Base-by-base conservation (phyloP, 331 rosid species). In the Malus hybrid region DNA sequence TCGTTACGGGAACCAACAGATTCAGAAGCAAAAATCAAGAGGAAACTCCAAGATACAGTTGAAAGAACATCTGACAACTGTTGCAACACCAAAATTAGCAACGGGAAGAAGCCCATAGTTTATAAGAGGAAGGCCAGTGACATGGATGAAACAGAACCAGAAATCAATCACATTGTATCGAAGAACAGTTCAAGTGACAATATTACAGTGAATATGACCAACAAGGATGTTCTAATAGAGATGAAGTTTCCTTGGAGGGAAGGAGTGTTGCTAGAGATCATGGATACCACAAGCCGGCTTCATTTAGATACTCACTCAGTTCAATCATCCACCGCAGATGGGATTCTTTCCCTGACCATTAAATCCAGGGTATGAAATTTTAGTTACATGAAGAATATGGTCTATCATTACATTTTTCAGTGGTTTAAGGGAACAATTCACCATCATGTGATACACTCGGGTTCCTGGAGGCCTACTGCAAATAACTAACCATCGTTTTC, bases 91-190 rank as follows among this genome's bases (percentile, higher is more conserved):
- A 92, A 79, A 82, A 44, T 50, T 28, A 80, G 44, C 57, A 85
- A 78, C 32, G 80, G 76, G 73, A 90, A 81, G 83, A 88, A 86
- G 85, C 66, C 88, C 46, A 15, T 80, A 34, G 46, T 62, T n/a
- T 85, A 85, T 80, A 92, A 88, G 88, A 92, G 97, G 85, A 92
- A 90, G 90, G 85, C 79, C 60, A 67, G 85, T 69, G 90, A 86
- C 73, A 76, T 90, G 33, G 87, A 81, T 34, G 89, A 81, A 74
- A 73, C 74, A 14, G 85, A 83, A 81, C 64, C 65, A 46, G 85
- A 80, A 80, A 73, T 55, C 7, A 69, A 70, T 70, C 80, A 74
- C 29, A 73, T 50, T 76, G 77, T 55, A 56, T 33, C 75, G 2
- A 80, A 74, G 66, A 82, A 75, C 5, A 19, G 77, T 65, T 84